A percentile compares a stretch with the other conserved stretches of the same genome.
These are phyloP conservation scores for Oryza rufipogon DNA, from an alignment of 176 grass and related monocot species.

Conservation along the genomic window DNA sequence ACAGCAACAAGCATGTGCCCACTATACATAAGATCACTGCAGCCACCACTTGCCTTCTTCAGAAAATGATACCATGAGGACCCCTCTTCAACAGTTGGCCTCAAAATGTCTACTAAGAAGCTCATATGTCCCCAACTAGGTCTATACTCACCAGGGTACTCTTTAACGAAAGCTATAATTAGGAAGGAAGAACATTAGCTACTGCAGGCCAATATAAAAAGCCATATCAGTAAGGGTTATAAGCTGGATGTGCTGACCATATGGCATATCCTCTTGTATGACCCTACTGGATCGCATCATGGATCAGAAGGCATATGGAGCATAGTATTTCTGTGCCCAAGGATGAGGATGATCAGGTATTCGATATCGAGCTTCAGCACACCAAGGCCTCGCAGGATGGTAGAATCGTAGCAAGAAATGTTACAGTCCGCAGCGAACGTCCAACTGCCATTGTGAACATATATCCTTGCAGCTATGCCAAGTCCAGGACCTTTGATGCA, in stretches of 20 bases:
- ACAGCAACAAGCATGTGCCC: slow-evolving; percentile 95
- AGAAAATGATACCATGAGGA: slow-evolving; percentile 84
- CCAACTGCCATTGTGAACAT: slow-evolving; percentile 93
- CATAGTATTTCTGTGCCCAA: slow-evolving; percentile 88
- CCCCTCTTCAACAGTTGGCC: slow-evolving; percentile 78
- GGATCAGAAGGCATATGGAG: slow-evolving; percentile 86
- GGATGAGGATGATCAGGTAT: slow-evolving; percentile 83
- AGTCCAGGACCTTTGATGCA: slow-evolving; percentile 92
- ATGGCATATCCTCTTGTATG: slow-evolving; percentile 65
- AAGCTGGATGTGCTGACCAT: slow-evolving; percentile 60
- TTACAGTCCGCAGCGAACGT: slow-evolving; percentile 69
- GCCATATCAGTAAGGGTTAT: slow-evolving; percentile 17
- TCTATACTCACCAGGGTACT: slow-evolving; percentile 65
- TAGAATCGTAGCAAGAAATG: slow-evolving; percentile 88
- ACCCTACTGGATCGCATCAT: slow-evolving; percentile 67
- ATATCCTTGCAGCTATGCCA: slow-evolving; percentile 76
- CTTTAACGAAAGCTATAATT: slow-evolving; percentile 56
- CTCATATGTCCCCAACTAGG: slow-evolving; percentile 80
- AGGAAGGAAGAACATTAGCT: slow-evolving; percentile 18
- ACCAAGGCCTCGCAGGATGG: slow-evolving; percentile 87
- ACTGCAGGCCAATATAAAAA: neutral
- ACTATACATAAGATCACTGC: slow-evolving; percentile 94
- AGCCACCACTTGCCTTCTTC: slow-evolving; percentile 89
- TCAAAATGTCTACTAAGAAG: slow-evolving; percentile 84
- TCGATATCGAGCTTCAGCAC: slow-evolving; percentile 64